Evolutionary conservation across 306 rosid species (phyloP), one percentile per base, ranked within the genome.

Genomic region (Urtica urens): DNA sequence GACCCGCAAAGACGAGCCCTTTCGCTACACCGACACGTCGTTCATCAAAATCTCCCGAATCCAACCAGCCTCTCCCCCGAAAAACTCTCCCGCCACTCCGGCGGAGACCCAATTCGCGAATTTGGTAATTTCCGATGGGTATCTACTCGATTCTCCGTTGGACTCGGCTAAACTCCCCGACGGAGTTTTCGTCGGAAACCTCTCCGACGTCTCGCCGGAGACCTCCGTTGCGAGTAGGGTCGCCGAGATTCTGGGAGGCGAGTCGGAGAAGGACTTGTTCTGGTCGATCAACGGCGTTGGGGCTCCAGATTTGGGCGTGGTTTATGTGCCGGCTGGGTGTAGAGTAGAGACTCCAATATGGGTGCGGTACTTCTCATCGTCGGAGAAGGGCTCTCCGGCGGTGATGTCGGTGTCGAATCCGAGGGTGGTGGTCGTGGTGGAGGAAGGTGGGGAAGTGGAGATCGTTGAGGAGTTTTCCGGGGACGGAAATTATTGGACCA

Each of bases 241-340:
- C 1, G 70, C 66, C 40, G 75, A 85, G 18, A 51, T 54, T 24
- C 16, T 75, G 14, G 24, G 38, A 29, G 27, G 49, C 7, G 60
- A 52, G 49, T 46, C 53, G 47, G 41, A 21, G 6, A 78, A 81
- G 15, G 99, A 90, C 72, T 66, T 90, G 71, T 90, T 90, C 64
- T 85, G 92, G 95, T 77, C 94, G 14, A 79, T 90, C 59, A 90
- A 90, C 45, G 99, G 99, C 5, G 42, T 90, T 5, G 99, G 79
- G 18, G 87, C 95, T 7, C 92, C 99, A 22, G 95, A 90, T 64
- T 39, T 85, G 57, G 75, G 81, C 0, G 76, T 90, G 46, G 68
- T 90, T 9, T 79, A 85, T 66, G 95, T 90, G 2, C 95, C 99
- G 0, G 63, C 66, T 2, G 87, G 78, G 7, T 82, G 85, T 57